Percentiles rank a stretch among this genome's conserved stretches.
Evolutionary conservation across 495 filamentous ascomycete species (phyloP).

Genomic region (Penicillium pulvis): DNA sequence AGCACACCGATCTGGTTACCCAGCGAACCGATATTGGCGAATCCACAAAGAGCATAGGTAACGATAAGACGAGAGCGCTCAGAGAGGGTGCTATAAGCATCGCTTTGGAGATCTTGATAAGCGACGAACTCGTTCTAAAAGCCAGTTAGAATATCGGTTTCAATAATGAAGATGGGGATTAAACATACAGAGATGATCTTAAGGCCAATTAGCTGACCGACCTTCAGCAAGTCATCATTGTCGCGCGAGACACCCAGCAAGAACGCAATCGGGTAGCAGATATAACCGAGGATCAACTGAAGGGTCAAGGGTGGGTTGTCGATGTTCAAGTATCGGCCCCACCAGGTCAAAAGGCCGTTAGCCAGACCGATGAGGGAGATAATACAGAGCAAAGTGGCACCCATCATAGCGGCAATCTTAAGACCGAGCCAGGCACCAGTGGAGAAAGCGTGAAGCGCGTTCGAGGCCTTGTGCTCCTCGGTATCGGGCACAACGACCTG

Average conservation of each 20-base stretch:
- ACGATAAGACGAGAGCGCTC: conserved; percentile 72
- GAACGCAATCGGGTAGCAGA: conserved; percentile 84
- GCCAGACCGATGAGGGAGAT: conserved; percentile 75
- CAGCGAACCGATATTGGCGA: conserved; percentile 79
- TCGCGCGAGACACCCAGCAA: conserved; percentile 79
- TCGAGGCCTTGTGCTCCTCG: conserved; percentile 65
- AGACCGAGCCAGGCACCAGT: conserved; percentile 87
- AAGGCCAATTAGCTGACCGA: conserved; percentile 76
- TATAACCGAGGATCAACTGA: conserved; percentile 76
- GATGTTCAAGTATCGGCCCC: conserved; percentile 82
- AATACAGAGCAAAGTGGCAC: conserved; percentile 78
- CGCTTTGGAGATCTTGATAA: conserved; percentile 51
- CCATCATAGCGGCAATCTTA: conserved; percentile 86
- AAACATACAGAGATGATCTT: conserved; percentile 71
- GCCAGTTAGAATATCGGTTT: background rate
- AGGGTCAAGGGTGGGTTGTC: conserved; percentile 67
- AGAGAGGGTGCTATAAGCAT: conserved; percentile 56
- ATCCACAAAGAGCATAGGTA: conserved; percentile 73
- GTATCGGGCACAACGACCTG: conserved; percentile 76
- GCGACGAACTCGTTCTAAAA: conserved; percentile 67
- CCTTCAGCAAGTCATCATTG: conserved; percentile 64
- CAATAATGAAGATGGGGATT: background rate
- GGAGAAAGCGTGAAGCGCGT: conserved; percentile 82
- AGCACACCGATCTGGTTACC: conserved; percentile 87
- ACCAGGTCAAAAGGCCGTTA: conserved; percentile 84